Evolutionary conservation across 805 yeast genomes (phyloP), one percentile per base, ranked within the genome.

Genomic region (Debaryomyces prosopidis): DNA sequence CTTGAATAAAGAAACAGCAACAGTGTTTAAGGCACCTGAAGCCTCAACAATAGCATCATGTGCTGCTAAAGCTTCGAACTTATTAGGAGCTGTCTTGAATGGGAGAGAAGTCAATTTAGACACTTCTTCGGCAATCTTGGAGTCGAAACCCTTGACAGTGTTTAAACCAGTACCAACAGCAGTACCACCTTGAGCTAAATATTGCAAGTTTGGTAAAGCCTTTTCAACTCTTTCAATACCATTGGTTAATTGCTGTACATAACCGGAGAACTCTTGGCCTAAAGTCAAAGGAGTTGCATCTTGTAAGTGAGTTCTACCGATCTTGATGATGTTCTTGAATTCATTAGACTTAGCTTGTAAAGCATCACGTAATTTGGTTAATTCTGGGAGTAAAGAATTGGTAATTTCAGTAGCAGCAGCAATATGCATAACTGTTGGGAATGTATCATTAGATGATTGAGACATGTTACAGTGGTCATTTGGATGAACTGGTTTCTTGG

Each of bases 371-470:
- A 94, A 82, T 36, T 73, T 76, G 47, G 80, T 76, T 63, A 94
- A 77, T 62, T 89, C 88, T 14, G 99, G 99, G 43, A 92, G 57
- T 68, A 94, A 79, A 35, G 77, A 75, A 63, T 79, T 61, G 44
- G 85, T 73, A 72, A 92, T 87, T 75, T 92, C 96, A 36, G 87
- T 80, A 52, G 91, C 97, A 15, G 98, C 97, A 46, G 99, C 97
- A 71, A 94, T 92, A 76, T 94, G 99, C 99, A 94, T 94, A 45
- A 92, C 99, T 31, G 99, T 91, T 57, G 99, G 99, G 87, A 94
- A 94, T 44, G 98, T 94, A 73, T 94, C 99, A 69, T 94, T 94
- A 39, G 97, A 89, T n/a, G 96, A 89, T 75, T 94, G 98, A 15
- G 97, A 88, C 89, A 89, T 91, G 79, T 94, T 94, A 61, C 91